Percentiles rank a stretch among this genome's conserved stretches.
Evolutionary conservation across 192 early-diverging fungal genomes (phyloP).

Genomic region (Phlyctochytrium arcticum): DNA sequence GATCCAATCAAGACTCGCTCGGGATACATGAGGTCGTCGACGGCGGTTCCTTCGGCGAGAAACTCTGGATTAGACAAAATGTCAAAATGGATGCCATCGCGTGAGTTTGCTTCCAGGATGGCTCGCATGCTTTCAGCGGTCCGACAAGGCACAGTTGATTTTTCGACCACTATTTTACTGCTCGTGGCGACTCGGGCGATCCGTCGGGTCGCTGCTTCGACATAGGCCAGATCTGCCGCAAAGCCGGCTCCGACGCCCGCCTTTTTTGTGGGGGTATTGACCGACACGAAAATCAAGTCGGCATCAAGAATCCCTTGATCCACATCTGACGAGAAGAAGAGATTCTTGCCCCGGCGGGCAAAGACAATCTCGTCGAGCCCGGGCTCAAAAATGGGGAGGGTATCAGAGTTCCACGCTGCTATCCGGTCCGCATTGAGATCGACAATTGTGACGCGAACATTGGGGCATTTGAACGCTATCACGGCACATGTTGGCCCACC

Average conservation of each 20-base stretch:
- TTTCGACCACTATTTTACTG: constrained; percentile 90
- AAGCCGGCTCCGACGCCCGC: constrained; percentile 70
- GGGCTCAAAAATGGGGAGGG: constrained; percentile 88
- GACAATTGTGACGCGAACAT: constrained; percentile 86
- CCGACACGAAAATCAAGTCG: constrained; percentile 88
- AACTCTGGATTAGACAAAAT: constrained; percentile 96
- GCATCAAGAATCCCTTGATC: constrained; percentile 71
- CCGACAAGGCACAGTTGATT: constrained; percentile 91
- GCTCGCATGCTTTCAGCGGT: constrained; percentile 80
- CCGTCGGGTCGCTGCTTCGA: constrained; percentile 75
- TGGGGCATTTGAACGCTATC: constrained; percentile 83
- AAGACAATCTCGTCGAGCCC: constrained; percentile 84
- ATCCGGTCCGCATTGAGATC: constrained; percentile 78
- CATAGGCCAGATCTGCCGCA: constrained; percentile 79
- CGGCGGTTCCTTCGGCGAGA: constrained; percentile 89
- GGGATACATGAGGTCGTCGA: constrained; percentile 75
- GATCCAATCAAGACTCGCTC: constrained; percentile 90
- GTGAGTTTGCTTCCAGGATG: constrained; percentile 77
- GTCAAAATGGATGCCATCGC: constrained; percentile 65
- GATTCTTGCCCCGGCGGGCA: constrained; percentile 68
- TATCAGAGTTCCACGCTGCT: constrained; percentile 83
- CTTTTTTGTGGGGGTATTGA: constrained; percentile 90
- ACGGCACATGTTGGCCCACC: constrained; percentile 91
- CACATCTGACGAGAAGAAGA: constrained; percentile 83
- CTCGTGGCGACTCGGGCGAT: constrained; percentile 77